Conservation (phyloP, 768 basidiomycete species). For the Boletus pseudo-olivaceus region DNA sequence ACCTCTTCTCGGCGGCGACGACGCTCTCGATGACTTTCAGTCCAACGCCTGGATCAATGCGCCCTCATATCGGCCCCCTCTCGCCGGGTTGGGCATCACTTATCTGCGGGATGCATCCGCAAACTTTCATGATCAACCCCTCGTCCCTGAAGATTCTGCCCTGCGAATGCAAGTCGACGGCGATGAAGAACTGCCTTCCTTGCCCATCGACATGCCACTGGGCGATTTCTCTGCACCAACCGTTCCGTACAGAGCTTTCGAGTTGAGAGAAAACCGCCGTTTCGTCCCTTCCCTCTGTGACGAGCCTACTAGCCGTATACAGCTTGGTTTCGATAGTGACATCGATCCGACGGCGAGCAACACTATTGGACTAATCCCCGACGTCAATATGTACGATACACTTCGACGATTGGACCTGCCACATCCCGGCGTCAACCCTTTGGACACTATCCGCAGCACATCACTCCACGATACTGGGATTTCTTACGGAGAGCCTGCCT, state of each 20-base stretch:
- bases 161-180: slow-evolving; percentile 6
- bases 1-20: background rate
- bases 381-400: slow-evolving; percentile 35
- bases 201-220: background rate
- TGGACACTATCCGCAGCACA: slow-evolving; percentile 31
- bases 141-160: background rate
- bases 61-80: slow-evolving; percentile 9
- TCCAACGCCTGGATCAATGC: slow-evolving; percentile 27
- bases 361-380: slow-evolving; percentile 28
- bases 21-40: slow-evolving; percentile 25
- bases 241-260: background rate
- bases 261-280: background rate
- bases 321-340: slow-evolving; percentile 7
- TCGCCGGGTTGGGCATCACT: slow-evolving; percentile 29
- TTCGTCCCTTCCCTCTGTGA: background rate
- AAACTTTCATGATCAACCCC: background rate
- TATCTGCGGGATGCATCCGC: slow-evolving; percentile 1
- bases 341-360: slow-evolving; percentile 8
- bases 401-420: slow-evolving; percentile 15
- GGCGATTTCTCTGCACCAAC: background rate
- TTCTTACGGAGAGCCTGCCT: background rate
- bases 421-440: slow-evolving; percentile 37
- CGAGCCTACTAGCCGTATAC: background rate
- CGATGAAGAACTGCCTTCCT: background rate
- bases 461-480: background rate